phyloP scores from a whole-genome alignment of 306 rosid species.

The Acacia melanoxylon region DNA sequence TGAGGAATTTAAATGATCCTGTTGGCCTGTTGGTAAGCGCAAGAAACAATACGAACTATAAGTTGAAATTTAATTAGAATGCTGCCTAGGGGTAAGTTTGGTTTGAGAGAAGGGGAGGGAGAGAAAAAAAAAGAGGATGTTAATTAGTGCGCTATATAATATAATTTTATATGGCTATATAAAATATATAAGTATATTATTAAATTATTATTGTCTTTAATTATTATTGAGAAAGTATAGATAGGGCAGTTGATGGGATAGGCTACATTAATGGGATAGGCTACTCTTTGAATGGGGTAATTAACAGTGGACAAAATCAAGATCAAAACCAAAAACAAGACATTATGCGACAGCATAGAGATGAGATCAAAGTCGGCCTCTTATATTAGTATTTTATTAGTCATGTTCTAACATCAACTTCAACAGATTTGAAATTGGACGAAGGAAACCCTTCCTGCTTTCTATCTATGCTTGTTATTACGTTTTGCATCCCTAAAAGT shows the following conservation, averaged over 20 bases:
- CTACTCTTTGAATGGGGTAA: constrained; percentile 24
- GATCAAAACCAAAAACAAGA: not conserved
- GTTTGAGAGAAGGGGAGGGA: too few relatives aligned
- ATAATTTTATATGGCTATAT: not conserved
- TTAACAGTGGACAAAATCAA: constrained; percentile 33
- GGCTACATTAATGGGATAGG: too few relatives aligned
- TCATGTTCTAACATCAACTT: constrained; percentile 23
- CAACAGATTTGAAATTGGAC: not conserved
- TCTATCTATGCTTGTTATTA: not conserved
- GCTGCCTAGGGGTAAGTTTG: too few relatives aligned
- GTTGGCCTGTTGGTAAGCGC: too few relatives aligned
- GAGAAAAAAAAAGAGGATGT: not conserved
- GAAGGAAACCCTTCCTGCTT: not conserved
- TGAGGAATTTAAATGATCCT: not conserved
- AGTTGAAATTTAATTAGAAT: too few relatives aligned
- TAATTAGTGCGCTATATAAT: not conserved
- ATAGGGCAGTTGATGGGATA: too few relatives aligned
- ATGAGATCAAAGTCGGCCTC: constrained; percentile 30
- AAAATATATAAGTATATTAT: too few relatives aligned
- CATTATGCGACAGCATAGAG: not conserved
- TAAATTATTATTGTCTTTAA: too few relatives aligned
- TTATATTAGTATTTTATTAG: not conserved
- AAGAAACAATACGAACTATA: not conserved
- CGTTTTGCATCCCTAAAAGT: too few relatives aligned
- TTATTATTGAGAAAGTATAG: too few relatives aligned